A percentile compares a stretch with the other conserved stretches of the same genome.
Evolutionary conservation across 1,139 yeast species (phyloP).

Genomic region (Spencermartinsiella ligniputridi): DNA sequence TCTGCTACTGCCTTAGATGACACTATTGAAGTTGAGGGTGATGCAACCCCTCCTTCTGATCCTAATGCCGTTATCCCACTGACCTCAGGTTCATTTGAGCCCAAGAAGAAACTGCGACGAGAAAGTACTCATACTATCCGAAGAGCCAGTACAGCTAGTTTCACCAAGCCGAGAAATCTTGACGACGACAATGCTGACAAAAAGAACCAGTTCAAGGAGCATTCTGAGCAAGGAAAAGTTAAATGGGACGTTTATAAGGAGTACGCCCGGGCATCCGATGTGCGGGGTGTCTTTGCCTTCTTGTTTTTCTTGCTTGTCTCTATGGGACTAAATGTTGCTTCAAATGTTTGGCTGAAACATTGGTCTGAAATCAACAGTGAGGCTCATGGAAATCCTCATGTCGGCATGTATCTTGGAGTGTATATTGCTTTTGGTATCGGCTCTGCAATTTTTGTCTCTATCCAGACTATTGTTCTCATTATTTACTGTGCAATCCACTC

Average conservation of each 20-base stretch:
- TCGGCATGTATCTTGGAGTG: slow-evolving; percentile 63
- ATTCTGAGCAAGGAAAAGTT: slow-evolving; percentile 89
- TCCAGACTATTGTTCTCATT: slow-evolving; percentile 72
- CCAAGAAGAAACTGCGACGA: slow-evolving; percentile 24
- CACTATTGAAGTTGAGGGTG: not conserved
- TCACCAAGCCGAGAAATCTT: slow-evolving; percentile 36
- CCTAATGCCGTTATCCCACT: slow-evolving; percentile 1
- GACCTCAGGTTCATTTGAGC: slow-evolving; percentile 1
- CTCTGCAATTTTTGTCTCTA: slow-evolving; percentile 55
- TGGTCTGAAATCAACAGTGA: slow-evolving; percentile 90
- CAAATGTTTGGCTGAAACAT: slow-evolving; percentile 90
- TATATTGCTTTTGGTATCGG: slow-evolving; percentile 73
- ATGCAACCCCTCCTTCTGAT: slow-evolving; percentile 1
- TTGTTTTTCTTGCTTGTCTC: slow-evolving; percentile 44
- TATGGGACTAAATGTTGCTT: slow-evolving; percentile 56
- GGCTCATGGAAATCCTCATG: slow-evolving; percentile 66
- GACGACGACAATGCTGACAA: slow-evolving; percentile 29
- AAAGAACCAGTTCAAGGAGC: slow-evolving; percentile 46
- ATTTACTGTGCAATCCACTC: slow-evolving; percentile 81
- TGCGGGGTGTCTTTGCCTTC: slow-evolving; percentile 58
- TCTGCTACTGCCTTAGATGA: slow-evolving; percentile 16
- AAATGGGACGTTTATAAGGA: slow-evolving; percentile 81
- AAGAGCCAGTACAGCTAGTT: slow-evolving; percentile 65
- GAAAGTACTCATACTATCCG: slow-evolving; percentile 47
- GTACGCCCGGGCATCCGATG: slow-evolving; percentile 85